These are phyloP conservation scores for Cenchrus americanus DNA, from an alignment of 176 grass and related monocot species.

Conservation along the genomic window DNA sequence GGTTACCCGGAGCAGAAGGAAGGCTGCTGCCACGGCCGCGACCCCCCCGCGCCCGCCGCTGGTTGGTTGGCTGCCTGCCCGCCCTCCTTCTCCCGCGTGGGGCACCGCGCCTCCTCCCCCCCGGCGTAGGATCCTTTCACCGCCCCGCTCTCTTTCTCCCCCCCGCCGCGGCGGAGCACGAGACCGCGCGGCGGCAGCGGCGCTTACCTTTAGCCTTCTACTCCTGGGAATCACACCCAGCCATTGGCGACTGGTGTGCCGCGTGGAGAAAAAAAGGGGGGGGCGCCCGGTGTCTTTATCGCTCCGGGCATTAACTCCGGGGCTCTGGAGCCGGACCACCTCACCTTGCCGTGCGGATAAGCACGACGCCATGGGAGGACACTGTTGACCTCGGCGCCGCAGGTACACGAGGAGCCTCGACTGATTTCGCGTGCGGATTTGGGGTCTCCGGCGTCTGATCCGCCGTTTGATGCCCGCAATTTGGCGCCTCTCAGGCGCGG, in stretches of 20 bases:
- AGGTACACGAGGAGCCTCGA: conserved; percentile 34
- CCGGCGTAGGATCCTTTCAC: conserved; percentile 31
- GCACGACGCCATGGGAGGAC: conserved; percentile 46
- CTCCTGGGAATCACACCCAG: no score
- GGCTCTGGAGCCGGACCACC: conserved; percentile 13
- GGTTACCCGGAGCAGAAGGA: neutral
- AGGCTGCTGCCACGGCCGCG: conserved; percentile 35
- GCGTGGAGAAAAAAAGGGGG: neutral
- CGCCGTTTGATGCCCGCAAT: conserved; percentile 31
- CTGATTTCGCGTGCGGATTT: neutral
- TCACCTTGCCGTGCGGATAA: conserved; percentile 38
- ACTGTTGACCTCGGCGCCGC: conserved; percentile 46
- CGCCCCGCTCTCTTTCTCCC: neutral
- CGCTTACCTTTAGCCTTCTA: neutral
- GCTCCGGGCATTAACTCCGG: conserved; percentile 43
- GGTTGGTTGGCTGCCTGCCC: conserved; percentile 25
- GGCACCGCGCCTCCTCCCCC: neutral
- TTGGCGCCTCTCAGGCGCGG: conserved; percentile 11
- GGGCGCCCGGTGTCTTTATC: conserved; percentile 27
- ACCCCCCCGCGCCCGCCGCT: conserved; percentile 19
- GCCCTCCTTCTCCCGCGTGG: conserved; percentile 24
- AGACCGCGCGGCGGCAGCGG: neutral
- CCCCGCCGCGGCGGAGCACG: neutral
- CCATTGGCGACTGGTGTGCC: conserved; percentile 31
- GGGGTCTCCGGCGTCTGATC: conserved; percentile 13